A percentile compares a stretch with the other conserved stretches of the same genome.
Evolutionary conservation across 208 protist species (phyloP).

Genomic region (Acanthamoeba lenticulata): DNA sequence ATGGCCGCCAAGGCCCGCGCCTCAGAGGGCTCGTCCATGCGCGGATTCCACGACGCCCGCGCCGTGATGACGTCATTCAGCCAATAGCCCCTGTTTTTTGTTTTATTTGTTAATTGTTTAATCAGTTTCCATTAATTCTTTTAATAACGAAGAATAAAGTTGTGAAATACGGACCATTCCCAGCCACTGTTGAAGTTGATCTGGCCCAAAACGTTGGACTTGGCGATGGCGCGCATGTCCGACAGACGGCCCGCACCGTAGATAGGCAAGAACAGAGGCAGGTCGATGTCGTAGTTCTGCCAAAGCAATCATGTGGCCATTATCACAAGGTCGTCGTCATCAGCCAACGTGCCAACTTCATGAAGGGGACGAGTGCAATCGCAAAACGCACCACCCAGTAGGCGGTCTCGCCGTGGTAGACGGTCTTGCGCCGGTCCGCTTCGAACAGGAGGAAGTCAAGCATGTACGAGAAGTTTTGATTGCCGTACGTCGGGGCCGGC

Average conservation of each 20-base stretch:
- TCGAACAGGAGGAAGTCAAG: slow-evolving; percentile 55
- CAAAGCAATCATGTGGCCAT: neutral
- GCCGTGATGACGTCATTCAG: slow-evolving; percentile 46
- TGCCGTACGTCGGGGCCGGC: slow-evolving; percentile 61
- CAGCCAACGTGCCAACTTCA: neutral
- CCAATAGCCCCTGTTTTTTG: slow-evolving; percentile 48
- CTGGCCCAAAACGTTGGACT: slow-evolving; percentile 28
- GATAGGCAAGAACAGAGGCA: slow-evolving; percentile 71
- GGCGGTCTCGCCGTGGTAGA: slow-evolving; percentile 70
- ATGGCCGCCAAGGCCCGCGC: neutral
- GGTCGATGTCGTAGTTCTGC: slow-evolving; percentile 71
- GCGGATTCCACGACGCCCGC: slow-evolving; percentile 50
- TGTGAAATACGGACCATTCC: slow-evolving; percentile 5
- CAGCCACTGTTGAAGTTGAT: slow-evolving; percentile 73
- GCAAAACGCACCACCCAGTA: slow-evolving; percentile 63
- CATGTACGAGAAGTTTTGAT: slow-evolving; percentile 69
- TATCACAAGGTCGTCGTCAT: too few relatives aligned
- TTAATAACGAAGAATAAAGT: neutral
- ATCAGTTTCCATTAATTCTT: neutral
- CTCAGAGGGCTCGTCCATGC: neutral
- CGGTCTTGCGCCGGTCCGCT: slow-evolving; percentile 15
- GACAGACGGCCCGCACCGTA: slow-evolving; percentile 35
- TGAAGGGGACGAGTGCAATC: neutral
- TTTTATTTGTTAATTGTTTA: neutral
- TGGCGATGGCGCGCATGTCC: slow-evolving; percentile 68